These are phyloP conservation scores for Ammopiptanthus mongolicus DNA, from an alignment of 306 rosid genomes.

Conservation along the genomic window DNA sequence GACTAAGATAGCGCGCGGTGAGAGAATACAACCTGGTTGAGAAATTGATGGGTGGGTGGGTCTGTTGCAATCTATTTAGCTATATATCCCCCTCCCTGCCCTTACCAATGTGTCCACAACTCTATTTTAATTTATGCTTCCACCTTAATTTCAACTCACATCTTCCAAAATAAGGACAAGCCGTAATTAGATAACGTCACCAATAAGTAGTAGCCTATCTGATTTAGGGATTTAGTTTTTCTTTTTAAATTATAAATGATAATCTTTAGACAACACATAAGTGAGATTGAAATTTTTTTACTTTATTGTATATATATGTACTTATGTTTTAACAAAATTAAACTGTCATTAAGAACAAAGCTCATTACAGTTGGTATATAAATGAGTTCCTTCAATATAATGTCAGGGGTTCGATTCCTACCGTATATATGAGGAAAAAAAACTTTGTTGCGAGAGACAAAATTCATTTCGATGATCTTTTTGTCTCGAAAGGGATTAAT, in stretches of 20 bases:
- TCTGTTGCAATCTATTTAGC: slow-evolving; percentile 1
- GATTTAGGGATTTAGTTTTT: background rate
- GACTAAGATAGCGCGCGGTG: slow-evolving; percentile 27
- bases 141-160: slow-evolving; percentile 21
- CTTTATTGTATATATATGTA: background rate
- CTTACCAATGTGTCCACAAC: slow-evolving; percentile 10
- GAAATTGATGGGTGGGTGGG: slow-evolving; percentile 30
- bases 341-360: too few species aligned
- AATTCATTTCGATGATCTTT: too few species aligned
- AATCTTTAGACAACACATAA: background rate
- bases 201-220: background rate
- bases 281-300: background rate
- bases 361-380: too few species aligned
- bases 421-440: too few species aligned
- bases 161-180: background rate
- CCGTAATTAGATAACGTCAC: slow-evolving; percentile 15
- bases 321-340: too few species aligned
- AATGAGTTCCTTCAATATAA: too few species aligned
- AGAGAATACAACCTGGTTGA: slow-evolving; percentile 31
- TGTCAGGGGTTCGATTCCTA: too few species aligned
- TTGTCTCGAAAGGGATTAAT: too few species aligned
- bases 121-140: slow-evolving; percentile 17
- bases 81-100: background rate
- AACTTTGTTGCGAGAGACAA: too few species aligned
- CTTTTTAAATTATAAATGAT: background rate